Percentiles rank a stretch among this genome's conserved stretches.
Conservation (phyloP, 2,329 filamentous ascomycete species). For the Fusarium sp. region DNA sequence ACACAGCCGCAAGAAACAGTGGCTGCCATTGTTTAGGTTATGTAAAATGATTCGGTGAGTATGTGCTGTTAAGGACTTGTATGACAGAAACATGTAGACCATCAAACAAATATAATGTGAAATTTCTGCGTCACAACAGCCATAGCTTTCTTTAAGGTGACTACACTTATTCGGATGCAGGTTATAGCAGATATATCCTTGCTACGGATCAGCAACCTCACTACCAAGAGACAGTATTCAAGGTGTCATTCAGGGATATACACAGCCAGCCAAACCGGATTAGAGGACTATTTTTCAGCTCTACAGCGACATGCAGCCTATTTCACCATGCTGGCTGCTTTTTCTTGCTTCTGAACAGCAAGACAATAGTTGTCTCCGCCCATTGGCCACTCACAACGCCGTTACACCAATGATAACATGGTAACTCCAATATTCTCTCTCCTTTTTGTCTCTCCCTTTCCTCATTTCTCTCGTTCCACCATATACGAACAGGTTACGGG, state of each 20-base stretch:
- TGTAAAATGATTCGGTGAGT: neutral
- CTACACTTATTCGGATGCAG: neutral
- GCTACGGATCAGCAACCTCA: neutral
- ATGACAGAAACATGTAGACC: neutral
- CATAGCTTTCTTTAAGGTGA: neutral
- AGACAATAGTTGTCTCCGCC: neutral
- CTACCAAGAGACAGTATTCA: neutral
- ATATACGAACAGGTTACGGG: neutral
- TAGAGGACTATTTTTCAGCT: neutral
- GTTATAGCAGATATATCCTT: conserved; percentile 26
- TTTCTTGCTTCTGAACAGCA: neutral
- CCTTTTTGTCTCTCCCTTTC: neutral
- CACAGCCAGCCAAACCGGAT: neutral
- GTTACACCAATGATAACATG: neutral
- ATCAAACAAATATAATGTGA: neutral
- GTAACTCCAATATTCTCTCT: neutral
- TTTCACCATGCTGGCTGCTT: neutral
- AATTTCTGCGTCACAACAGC: neutral
- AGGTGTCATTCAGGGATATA: neutral
- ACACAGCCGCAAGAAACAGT: conserved; percentile 14
- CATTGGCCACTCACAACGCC: neutral
- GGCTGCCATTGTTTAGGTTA: conserved; percentile 8
- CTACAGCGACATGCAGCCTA: neutral
- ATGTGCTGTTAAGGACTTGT: neutral
- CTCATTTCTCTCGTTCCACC: neutral